Evolutionary conservation across 192 early-diverging fungal genomes (phyloP), one percentile per base, ranked within the genome.

Genomic region (Phlyctochytrium planicorne): DNA sequence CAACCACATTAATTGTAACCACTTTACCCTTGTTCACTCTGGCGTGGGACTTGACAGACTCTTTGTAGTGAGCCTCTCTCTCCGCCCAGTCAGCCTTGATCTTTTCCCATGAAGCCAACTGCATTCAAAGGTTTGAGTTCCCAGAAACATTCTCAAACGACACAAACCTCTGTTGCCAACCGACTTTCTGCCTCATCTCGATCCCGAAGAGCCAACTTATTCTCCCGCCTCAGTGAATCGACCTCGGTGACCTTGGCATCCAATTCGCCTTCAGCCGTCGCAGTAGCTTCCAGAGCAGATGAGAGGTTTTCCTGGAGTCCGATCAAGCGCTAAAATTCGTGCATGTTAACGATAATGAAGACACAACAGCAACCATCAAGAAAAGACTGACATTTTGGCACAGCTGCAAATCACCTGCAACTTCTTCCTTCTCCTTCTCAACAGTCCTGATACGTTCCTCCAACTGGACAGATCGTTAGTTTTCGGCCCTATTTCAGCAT

Each of bases 51-150:
- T 50, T 50, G 40, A 50, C n/a, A 50, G 40, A 10, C 40, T 50
- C 40, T 50, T 50, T 10, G 40, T 14, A 50, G 12, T 50, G 40
- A 10, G 40, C 40, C 40, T 50, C 40, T 10, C 40, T 10, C n/a
- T n/a, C 40, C 12, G 40, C 40, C 40, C 40, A 50, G n/a, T 50
- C 40, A n/a, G 40, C 40, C 40, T 50, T 50, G 40, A 50, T 50
- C 40, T 50, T 50, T n/a, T 50, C 40, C 40, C 40, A 50, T n/a
- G 40, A 50, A 50, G 40, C 40, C 40, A 50, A 50, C 40, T 50
- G 40, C 40, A 50, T n/a, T n/a, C n/a, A 50, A n/a, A 50, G n/a
- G 12, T 50, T 50, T 50, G 10, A 50, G 40, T 50, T 14, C 40
- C 10, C 12, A 50, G 10, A 50, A 50, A 14, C 12, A 50, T 14